Percentiles rank a stretch among this genome's conserved stretches.
Evolutionary conservation across 495 filamentous ascomycete species (phyloP).

Genomic region (Talaromyces wortmannii): DNA sequence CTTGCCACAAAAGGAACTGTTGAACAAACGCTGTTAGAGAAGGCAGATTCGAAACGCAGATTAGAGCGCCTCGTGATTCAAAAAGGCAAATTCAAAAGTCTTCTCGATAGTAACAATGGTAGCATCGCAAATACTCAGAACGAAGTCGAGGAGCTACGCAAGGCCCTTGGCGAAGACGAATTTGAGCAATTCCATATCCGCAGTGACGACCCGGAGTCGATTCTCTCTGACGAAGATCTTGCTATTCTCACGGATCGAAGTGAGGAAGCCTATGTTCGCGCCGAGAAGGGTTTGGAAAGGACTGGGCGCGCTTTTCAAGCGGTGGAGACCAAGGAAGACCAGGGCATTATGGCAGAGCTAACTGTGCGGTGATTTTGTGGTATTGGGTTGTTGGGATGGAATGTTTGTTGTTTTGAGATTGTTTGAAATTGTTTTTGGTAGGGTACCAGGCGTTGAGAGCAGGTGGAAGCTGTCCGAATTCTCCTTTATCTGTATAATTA

Average conservation of each 20-base stretch:
- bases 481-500: not conserved
- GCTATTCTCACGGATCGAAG: slow-evolving; percentile 76
- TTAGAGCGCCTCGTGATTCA: slow-evolving; percentile 93
- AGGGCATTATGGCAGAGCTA: slow-evolving; percentile 24
- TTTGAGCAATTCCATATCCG: slow-evolving; percentile 54
- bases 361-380: slow-evolving; percentile 10
- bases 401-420: not conserved
- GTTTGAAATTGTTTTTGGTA: not conserved
- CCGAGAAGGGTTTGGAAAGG: slow-evolving; percentile 60
- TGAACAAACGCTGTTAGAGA: slow-evolving; percentile 80
- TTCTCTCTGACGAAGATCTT: slow-evolving; percentile 74
- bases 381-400: not conserved
- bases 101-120: slow-evolving; percentile 36
- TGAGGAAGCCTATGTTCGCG: slow-evolving; percentile 75
- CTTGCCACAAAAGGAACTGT: slow-evolving; percentile 90
- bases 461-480: not conserved
- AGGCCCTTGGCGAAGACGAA: slow-evolving; percentile 41
- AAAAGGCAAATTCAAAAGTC: slow-evolving; percentile 67
- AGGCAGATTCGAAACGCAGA: slow-evolving; percentile 88
- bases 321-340: slow-evolving; percentile 35
- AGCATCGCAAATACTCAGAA: slow-evolving; percentile 11
- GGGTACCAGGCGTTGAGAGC: not conserved
- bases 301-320: slow-evolving; percentile 32
- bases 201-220: slow-evolving; percentile 38
- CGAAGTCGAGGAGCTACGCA: slow-evolving; percentile 39